Conservation (phyloP, 2,329 filamentous ascomycete genomes). For the Tympanopsis confertula region DNA sequence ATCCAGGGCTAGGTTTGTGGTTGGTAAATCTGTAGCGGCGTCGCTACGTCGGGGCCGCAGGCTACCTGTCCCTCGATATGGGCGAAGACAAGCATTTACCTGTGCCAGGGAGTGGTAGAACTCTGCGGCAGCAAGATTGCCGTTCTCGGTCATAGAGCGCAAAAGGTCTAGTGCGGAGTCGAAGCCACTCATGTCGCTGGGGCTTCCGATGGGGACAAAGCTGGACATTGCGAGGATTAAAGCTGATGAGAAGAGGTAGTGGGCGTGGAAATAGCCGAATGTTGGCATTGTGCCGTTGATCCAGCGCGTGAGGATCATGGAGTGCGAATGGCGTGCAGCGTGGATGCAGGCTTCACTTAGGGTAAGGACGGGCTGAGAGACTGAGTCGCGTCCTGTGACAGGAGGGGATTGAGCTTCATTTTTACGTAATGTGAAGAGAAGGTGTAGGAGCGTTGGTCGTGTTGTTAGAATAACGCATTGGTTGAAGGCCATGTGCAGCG, state of each 20-base stretch:
- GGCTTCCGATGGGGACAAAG: slow-evolving; percentile 10
- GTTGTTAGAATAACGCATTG: slow-evolving; percentile 21
- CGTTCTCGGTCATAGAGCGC: slow-evolving; percentile 23
- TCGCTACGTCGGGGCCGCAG: too few relatives aligned
- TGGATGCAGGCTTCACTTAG: slow-evolving; percentile 16
- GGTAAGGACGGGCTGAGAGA: slow-evolving; percentile 15
- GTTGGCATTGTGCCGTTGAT: slow-evolving; percentile 12
- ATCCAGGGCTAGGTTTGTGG: too few relatives aligned
- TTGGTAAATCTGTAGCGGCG: too few relatives aligned
- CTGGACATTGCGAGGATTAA: slow-evolving; percentile 12
- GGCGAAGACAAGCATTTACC: background rate
- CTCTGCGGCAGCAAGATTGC: slow-evolving; percentile 14
- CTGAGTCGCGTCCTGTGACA: slow-evolving; percentile 2
- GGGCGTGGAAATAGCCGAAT: slow-evolving; percentile 14
- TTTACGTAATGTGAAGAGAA: slow-evolving; percentile 14
- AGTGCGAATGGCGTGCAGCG: slow-evolving; percentile 11
- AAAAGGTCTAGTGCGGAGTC: slow-evolving; percentile 7
- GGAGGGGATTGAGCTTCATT: background rate
- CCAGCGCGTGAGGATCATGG: slow-evolving; percentile 12
- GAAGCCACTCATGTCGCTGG: slow-evolving; percentile 9
- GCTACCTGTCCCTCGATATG: background rate
- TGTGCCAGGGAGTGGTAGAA: slow-evolving; percentile 14
- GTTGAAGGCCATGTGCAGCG: slow-evolving; percentile 9
- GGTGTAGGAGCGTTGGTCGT: slow-evolving; percentile 19
- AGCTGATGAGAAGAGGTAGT: slow-evolving; percentile 13